Percentiles rank a stretch among this genome's conserved stretches.
These are phyloP conservation scores for Candida tropicalis DNA, from an alignment of 1,139 yeast species.

Conservation along the genomic window DNA sequence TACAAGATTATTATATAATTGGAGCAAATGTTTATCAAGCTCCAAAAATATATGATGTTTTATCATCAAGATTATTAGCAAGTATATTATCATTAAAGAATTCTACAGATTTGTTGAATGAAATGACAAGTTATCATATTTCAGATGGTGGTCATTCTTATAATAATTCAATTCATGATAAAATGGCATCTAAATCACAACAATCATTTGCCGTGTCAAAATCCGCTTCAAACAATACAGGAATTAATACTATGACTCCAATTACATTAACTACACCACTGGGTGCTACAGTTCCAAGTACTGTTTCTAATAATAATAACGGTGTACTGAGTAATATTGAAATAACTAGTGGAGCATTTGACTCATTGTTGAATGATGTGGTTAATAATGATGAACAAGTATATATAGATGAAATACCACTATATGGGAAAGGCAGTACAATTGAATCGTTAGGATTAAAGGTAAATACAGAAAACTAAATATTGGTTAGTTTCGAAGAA, in stretches of 20 bases:
- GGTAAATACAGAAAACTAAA: slow-evolving; percentile 22
- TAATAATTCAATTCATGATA: slow-evolving; percentile 17
- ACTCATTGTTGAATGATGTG: slow-evolving; percentile 32
- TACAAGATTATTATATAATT: slow-evolving; percentile 78
- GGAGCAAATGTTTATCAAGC: slow-evolving; percentile 95
- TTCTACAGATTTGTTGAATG: slow-evolving; percentile 36
- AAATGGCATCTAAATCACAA: slow-evolving; percentile 8
- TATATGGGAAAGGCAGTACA: slow-evolving; percentile 45
- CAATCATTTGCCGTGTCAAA: slow-evolving; percentile 13
- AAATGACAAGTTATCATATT: slow-evolving; percentile 37
- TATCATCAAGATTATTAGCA: slow-evolving; percentile 41
- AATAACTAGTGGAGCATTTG: slow-evolving; percentile 34
- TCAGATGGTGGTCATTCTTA: slow-evolving; percentile 44
- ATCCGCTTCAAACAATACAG: slow-evolving; percentile 16
- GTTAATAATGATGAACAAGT: slow-evolving; percentile 21
- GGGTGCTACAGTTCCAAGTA: slow-evolving; percentile 19
- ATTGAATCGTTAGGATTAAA: slow-evolving; percentile 38
- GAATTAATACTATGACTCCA: slow-evolving; percentile 22
- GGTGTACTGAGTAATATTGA: slow-evolving; percentile 20
- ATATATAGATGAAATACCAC: slow-evolving; percentile 42
- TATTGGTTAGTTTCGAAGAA: too few relatives aligned
- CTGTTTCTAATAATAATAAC: slow-evolving; percentile 13
- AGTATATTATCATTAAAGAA: slow-evolving; percentile 40
- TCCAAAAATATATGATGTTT: slow-evolving; percentile 54
- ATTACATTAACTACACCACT: slow-evolving; percentile 25